These are phyloP conservation scores for Peronospora belbahrii DNA, from an alignment of 352 stramenopile genomes.

Conservation along the genomic window DNA sequence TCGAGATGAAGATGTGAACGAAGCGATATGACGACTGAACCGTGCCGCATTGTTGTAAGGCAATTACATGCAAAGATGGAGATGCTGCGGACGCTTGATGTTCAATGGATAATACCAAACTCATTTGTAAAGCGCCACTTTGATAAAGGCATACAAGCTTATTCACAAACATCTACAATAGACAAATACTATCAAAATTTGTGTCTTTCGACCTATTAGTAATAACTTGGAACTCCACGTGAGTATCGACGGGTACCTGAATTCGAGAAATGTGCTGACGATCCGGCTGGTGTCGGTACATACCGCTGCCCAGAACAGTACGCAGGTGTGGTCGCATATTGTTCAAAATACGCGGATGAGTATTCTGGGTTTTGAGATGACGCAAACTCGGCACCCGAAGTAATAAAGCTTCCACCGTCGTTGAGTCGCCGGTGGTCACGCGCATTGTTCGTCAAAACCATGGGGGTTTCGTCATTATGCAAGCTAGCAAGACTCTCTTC, in stretches of 20 bases:
- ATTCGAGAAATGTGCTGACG: constrained; percentile 13
- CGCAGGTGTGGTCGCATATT: constrained; percentile 8
- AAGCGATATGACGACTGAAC: constrained; percentile 8
- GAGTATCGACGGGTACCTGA: constrained; percentile 16
- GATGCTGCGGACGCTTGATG: constrained; percentile 1
- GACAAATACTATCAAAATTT: constrained; percentile 17
- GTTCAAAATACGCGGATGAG: constrained; percentile 11
- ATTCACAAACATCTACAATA: constrained; percentile 14
- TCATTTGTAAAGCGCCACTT: constrained; percentile 22
- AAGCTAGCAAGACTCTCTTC: constrained; percentile 12
- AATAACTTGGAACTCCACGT: too few relatives aligned
- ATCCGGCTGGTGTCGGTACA: constrained; percentile 12
- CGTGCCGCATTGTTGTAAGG: constrained; percentile 16
- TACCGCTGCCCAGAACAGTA: constrained; percentile 9
- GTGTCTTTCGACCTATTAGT: constrained; percentile 4
- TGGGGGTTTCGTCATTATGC: constrained; percentile 6
- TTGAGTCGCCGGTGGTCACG: constrained; percentile 14
- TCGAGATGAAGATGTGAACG: constrained; percentile 11
- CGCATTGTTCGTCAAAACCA: constrained; percentile 22
- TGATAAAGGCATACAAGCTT: constrained; percentile 12
- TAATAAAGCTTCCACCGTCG: constrained; percentile 19
- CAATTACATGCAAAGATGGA: not conserved
- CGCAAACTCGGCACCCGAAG: constrained; percentile 14
- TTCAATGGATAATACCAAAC: constrained; percentile 13
- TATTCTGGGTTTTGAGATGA: constrained; percentile 10